Evolutionary conservation across 352 stramenopile species (phyloP).

Genomic region (Albugo candida): DNA sequence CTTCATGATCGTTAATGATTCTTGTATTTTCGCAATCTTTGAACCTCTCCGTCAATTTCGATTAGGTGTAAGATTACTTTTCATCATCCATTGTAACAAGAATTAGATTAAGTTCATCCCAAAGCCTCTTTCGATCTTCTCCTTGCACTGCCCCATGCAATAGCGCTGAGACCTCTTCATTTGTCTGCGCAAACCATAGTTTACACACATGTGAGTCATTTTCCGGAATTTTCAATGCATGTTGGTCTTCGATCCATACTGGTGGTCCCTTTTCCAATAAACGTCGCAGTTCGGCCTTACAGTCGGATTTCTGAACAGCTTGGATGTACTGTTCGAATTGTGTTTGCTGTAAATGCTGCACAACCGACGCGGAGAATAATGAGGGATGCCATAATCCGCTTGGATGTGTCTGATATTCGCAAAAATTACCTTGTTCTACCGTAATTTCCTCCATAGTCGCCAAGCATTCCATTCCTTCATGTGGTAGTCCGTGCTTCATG

Average conservation of each 20-base stretch:
- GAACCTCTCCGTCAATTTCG: too few relatives aligned
- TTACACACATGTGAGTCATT: slow-evolving; percentile 78
- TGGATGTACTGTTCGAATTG: slow-evolving; percentile 89
- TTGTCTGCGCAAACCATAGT: slow-evolving; percentile 80
- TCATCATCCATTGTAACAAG: slow-evolving; percentile 66
- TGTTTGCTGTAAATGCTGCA: slow-evolving; percentile 65
- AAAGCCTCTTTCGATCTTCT: slow-evolving; percentile 53
- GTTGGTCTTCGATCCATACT: slow-evolving; percentile 85
- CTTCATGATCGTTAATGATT: too few relatives aligned
- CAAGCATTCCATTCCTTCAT: slow-evolving; percentile 80
- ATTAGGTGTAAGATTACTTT: slow-evolving; percentile 7
- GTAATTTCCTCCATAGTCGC: slow-evolving; percentile 93
- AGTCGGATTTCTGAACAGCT: slow-evolving; percentile 84
- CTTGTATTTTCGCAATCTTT: too few relatives aligned
- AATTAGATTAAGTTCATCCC: slow-evolving; percentile 45
- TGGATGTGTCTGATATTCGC: slow-evolving; percentile 83
- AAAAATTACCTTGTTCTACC: slow-evolving; percentile 70
- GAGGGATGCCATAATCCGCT: slow-evolving; percentile 77
- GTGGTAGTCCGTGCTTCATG: slow-evolving; percentile 48
- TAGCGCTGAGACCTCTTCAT: slow-evolving; percentile 69
- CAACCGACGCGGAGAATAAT: slow-evolving; percentile 49
- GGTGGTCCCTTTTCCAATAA: slow-evolving; percentile 80
- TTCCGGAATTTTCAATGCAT: slow-evolving; percentile 73
- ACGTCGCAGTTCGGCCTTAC: slow-evolving; percentile 86
- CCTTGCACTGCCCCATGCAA: slow-evolving; percentile 78